These are phyloP conservation scores for Polytrichum commune DNA, from an alignment of 225 moss, liverwort and hornwort species.

Conservation along the genomic window DNA sequence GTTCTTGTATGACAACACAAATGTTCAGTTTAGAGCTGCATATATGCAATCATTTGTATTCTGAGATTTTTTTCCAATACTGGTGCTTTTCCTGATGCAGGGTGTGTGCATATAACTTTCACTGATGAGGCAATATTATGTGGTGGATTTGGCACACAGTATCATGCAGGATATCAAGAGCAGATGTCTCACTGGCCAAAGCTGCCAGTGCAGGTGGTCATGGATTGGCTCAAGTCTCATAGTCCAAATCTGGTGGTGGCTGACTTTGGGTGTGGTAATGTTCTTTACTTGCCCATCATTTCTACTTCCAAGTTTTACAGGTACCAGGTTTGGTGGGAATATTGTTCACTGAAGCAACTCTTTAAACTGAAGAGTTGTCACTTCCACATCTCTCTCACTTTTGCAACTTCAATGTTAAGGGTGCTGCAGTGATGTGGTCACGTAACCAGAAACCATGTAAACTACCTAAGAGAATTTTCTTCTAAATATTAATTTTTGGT, in stretches of 20 bases:
- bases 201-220: conserved; percentile 66
- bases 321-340: too few relatives aligned
- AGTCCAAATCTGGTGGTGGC: conserved; percentile 68
- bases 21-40: background rate
- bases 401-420: too few relatives aligned
- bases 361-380: too few relatives aligned
- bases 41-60: background rate
- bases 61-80: conserved; percentile 8
- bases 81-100: conserved; percentile 24
- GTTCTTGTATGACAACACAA: too few relatives aligned
- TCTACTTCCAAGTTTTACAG: too few relatives aligned
- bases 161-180: conserved; percentile 93
- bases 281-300: background rate
- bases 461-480: too few relatives aligned
- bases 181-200: conserved; percentile 91
- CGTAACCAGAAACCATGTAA: too few relatives aligned
- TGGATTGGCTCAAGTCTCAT: conserved; percentile 65
- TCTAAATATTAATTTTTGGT: too few relatives aligned
- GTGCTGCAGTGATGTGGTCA: too few relatives aligned
- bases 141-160: conserved; percentile 41
- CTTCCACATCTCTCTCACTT: too few relatives aligned
- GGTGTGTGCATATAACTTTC: conserved; percentile 14
- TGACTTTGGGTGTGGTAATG: conserved; percentile 84
- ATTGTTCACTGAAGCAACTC: too few relatives aligned
- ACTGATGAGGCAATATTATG: conserved; percentile 31